Percentiles rank a stretch among this genome's conserved stretches.
Conservation (phyloP, 257 asterid genomes). For the Rehmannia glutinosa region DNA sequence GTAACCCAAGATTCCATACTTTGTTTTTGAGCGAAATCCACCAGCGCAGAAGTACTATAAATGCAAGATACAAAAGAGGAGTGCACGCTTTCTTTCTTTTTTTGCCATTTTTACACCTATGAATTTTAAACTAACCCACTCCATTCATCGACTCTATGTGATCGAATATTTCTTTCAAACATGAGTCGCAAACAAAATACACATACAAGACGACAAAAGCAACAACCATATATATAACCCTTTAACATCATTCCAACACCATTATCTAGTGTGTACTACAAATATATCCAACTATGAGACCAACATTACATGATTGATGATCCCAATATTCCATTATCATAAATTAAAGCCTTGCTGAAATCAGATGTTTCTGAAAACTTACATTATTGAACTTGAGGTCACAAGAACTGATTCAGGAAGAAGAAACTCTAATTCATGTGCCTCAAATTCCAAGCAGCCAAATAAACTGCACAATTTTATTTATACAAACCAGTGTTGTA, state of each 20-base stretch:
- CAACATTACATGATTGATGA: background rate
- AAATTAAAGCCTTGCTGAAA: background rate
- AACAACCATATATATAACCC: background rate
- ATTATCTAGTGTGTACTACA: too few species aligned
- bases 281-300: background rate
- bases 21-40: too few species aligned
- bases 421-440: background rate
- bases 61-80: too few species aligned
- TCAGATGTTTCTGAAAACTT: background rate
- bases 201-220: background rate
- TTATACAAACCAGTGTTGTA: background rate
- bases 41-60: too few species aligned
- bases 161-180: conserved; percentile 2
- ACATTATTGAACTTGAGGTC: conserved; percentile 20
- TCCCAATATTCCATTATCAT: background rate
- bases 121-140: too few species aligned
- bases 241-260: too few species aligned
- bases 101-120: too few species aligned
- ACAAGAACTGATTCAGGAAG: background rate
- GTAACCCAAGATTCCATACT: too few species aligned
- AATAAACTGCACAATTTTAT: background rate
- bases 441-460: conserved; percentile 12
- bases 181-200: background rate
- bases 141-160: background rate
- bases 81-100: too few species aligned